A percentile compares a stretch with the other conserved stretches of the same genome.
These are phyloP conservation scores for Verticillium klebahnii DNA, from an alignment of 2,329 filamentous ascomycete species.

Conservation along the genomic window DNA sequence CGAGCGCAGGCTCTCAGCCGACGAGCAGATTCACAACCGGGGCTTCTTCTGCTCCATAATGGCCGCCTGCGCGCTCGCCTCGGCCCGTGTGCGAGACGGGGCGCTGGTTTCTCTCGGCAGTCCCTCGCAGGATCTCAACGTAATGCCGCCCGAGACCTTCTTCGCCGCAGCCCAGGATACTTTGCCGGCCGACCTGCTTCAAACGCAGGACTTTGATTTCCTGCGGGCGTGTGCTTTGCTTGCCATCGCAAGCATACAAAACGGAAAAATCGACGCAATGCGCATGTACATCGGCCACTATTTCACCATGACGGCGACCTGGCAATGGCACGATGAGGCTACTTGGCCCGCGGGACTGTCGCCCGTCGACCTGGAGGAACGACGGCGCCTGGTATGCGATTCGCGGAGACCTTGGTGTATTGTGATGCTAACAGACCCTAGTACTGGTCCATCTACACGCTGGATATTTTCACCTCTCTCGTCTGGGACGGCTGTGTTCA, in stretches of 20 bases:
- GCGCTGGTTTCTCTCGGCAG: constrained; percentile 22
- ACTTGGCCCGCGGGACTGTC: constrained; percentile 43
- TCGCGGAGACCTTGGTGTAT: background rate
- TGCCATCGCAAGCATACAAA: constrained; percentile 44
- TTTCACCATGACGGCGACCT: constrained; percentile 40
- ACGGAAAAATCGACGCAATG: constrained; percentile 41
- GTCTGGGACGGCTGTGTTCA: constrained; percentile 33
- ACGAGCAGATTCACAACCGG: constrained; percentile 34
- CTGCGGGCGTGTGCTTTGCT: constrained; percentile 42
- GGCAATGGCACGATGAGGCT: constrained; percentile 44
- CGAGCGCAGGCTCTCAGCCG: constrained; percentile 28
- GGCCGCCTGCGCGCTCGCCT: constrained; percentile 44
- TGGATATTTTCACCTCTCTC: constrained; percentile 48
- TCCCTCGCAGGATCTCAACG: constrained; percentile 21
- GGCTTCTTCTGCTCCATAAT: constrained; percentile 43
- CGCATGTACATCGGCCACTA: constrained; percentile 47
- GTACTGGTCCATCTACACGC: constrained; percentile 52
- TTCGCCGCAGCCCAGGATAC: constrained; percentile 35
- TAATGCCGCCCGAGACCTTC: constrained; percentile 34
- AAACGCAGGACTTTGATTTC: constrained; percentile 26
- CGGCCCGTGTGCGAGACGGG: constrained; percentile 41
- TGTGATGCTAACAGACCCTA: constrained; percentile 10
- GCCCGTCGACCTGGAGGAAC: constrained; percentile 41
- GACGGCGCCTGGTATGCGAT: constrained; percentile 34
- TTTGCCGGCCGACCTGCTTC: constrained; percentile 28